A percentile compares a stretch with the other conserved stretches of the same genome.
Evolutionary conservation across 176 grass and related monocot species (phyloP).

Genomic region (Musa schizocarpa): DNA sequence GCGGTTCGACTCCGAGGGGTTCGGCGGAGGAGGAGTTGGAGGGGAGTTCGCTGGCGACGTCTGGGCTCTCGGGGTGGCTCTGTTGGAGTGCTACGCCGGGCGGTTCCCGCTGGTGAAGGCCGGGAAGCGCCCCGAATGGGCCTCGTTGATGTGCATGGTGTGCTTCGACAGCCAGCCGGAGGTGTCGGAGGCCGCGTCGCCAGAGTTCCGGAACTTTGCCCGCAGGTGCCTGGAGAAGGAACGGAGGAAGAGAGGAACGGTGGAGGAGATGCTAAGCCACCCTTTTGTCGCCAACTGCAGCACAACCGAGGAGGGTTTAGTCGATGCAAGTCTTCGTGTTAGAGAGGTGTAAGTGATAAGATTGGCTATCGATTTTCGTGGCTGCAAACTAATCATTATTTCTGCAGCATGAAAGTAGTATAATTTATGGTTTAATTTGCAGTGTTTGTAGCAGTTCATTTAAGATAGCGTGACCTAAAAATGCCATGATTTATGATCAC

Average conservation of each 20-base stretch:
- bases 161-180: background rate
- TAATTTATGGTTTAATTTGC: too few species aligned
- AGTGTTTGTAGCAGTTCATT: too few species aligned
- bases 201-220: slow-evolving; percentile 27
- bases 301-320: background rate
- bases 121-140: slow-evolving; percentile 29
- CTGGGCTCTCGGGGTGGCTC: slow-evolving; percentile 35
- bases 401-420: too few species aligned
- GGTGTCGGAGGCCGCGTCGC: slow-evolving; percentile 17
- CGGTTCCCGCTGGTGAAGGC: too few species aligned
- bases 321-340: background rate
- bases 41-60: slow-evolving; percentile 21
- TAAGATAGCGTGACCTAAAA: too few species aligned
- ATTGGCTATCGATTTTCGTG: too few species aligned
- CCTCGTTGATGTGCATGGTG: background rate
- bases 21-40: background rate
- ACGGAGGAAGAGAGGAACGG: slow-evolving; percentile 20
- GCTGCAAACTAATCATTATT: too few species aligned
- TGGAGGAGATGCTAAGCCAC: slow-evolving; percentile 30
- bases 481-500: too few species aligned
- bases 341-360: too few species aligned
- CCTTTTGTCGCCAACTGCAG: slow-evolving; percentile 17
- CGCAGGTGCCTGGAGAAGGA: slow-evolving; percentile 30
- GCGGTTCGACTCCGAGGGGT: slow-evolving; percentile 9
- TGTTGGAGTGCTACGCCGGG: background rate